These are phyloP conservation scores for Tulasnella sp. DNA, from an alignment of 768 basidiomycete species.

Conservation along the genomic window DNA sequence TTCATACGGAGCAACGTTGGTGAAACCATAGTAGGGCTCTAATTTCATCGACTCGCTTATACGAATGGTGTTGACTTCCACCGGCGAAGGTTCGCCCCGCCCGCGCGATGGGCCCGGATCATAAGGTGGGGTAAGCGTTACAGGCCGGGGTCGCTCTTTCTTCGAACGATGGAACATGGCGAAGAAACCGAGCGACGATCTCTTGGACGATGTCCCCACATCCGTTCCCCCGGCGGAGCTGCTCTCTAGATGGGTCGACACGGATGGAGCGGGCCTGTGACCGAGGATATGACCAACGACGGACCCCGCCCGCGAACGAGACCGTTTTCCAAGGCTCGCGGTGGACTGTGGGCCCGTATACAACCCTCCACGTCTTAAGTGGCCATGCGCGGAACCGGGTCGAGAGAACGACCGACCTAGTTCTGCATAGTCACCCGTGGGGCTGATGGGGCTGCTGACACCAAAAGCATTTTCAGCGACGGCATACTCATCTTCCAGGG, in stretches of 20 bases:
- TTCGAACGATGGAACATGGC: not conserved
- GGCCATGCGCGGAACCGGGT: too few relatives aligned
- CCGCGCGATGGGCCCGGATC: not conserved
- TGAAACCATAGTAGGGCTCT: conserved; percentile 27
- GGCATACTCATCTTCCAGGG: not conserved
- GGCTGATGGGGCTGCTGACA: not conserved
- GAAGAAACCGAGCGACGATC: not conserved
- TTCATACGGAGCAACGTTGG: conserved; percentile 52
- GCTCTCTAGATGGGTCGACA: too few relatives aligned
- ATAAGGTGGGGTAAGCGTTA: not conserved
- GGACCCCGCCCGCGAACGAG: too few relatives aligned
- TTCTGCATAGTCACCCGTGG: too few relatives aligned
- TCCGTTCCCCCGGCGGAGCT: too few relatives aligned
- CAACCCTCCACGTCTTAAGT: too few relatives aligned
- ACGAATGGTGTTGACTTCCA: not conserved
- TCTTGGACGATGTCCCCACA: not conserved
- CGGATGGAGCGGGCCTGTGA: too few relatives aligned
- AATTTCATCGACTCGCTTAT: not conserved
- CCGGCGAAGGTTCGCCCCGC: not conserved
- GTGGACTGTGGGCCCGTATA: too few relatives aligned
- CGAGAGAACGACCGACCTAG: too few relatives aligned
- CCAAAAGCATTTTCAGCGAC: not conserved
- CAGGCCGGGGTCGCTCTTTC: not conserved
- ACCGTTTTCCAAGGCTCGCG: too few relatives aligned
- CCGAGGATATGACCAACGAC: too few relatives aligned